Evolutionary conservation across 2,329 filamentous ascomycete species (phyloP), one percentile per base, ranked within the genome.

Genomic region (Botrytis fragariae): DNA sequence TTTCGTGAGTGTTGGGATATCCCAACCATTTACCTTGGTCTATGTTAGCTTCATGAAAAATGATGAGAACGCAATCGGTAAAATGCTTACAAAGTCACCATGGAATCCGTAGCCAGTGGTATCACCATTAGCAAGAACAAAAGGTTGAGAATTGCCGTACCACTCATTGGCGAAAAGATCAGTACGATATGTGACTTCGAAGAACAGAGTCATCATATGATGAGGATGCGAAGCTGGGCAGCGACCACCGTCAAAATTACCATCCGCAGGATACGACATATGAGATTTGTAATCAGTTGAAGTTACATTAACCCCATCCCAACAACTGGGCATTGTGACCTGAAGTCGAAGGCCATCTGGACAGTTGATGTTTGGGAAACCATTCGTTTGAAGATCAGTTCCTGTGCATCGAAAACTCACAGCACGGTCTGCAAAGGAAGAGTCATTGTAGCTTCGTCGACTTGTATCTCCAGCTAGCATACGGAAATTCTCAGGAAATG

Each of bases 301-400:
- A 77, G 90, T 88, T 37, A 88, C 78, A 75, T 89, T 85, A 67
- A 83, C 82, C 54, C 89, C 89, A 74, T 91, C 85, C 89, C 89
- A 91, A 83, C 89, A 91, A 64, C 73, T 77, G 1, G 88, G 88
- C 80, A 90, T 90, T 78, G 85, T 86, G 37, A 89, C 82, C 77
- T 90, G 86, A 18, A 85, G 83, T 51, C 87, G 85, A 44, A 86
- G 82, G 64, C 87, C 84, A 54, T 84, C 80, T 20, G 84, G 83
- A 78, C 89, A 91, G 73, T 86, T 86, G 73, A 84, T 83, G 75
- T 84, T 83, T 2, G 89, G 89, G 48, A 92, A 84, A 10, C 83
- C 81, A 4, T 84, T 86, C 71, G 89, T 85, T 57, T 82, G 81
- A 37, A 63, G 18, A 67, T 80, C 82, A 68, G 83, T 82, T 72